These are phyloP conservation scores for Colletotrichum sansevieriae DNA, from an alignment of 2,329 filamentous ascomycete species.

Conservation along the genomic window DNA sequence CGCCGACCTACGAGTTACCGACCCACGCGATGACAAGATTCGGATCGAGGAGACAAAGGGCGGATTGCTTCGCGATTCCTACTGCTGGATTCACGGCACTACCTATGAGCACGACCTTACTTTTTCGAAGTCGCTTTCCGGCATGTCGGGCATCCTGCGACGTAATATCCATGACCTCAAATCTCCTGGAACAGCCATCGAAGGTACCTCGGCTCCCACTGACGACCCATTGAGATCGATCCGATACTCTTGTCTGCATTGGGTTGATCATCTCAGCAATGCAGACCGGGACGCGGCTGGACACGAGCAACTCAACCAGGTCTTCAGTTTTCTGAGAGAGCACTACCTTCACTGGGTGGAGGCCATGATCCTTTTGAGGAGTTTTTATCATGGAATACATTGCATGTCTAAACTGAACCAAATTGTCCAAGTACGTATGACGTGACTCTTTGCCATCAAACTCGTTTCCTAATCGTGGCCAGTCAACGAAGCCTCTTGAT, in stretches of 20 bases:
- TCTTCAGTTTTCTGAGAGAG: background rate
- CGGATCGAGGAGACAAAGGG: constrained; percentile 54
- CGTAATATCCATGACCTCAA: constrained; percentile 52
- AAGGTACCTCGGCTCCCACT: constrained; percentile 17
- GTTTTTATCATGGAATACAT: background rate
- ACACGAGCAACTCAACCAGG: background rate
- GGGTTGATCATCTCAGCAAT: constrained; percentile 42
- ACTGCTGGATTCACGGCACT: constrained; percentile 51
- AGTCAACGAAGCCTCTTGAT: background rate
- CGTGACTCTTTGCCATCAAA: background rate
- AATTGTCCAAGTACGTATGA: background rate
- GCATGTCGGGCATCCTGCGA: constrained; percentile 46
- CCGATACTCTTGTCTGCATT: constrained; percentile 45
- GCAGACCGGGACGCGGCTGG: fast-evolving
- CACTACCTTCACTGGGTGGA: background rate
- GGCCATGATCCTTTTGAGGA: background rate
- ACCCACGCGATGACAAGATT: constrained; percentile 51
- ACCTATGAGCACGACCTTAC: constrained; percentile 48
- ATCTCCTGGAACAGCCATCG: constrained; percentile 22
- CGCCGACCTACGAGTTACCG: constrained; percentile 42
- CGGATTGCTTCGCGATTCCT: constrained; percentile 49
- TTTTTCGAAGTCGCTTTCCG: constrained; percentile 50
- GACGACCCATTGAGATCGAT: constrained; percentile 38
- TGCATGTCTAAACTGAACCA: background rate
- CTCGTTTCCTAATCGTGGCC: background rate